Evolutionary conservation across 441 rosid species (phyloP), one percentile per base, ranked within the genome.

Genomic region (Melastoma candidum): DNA sequence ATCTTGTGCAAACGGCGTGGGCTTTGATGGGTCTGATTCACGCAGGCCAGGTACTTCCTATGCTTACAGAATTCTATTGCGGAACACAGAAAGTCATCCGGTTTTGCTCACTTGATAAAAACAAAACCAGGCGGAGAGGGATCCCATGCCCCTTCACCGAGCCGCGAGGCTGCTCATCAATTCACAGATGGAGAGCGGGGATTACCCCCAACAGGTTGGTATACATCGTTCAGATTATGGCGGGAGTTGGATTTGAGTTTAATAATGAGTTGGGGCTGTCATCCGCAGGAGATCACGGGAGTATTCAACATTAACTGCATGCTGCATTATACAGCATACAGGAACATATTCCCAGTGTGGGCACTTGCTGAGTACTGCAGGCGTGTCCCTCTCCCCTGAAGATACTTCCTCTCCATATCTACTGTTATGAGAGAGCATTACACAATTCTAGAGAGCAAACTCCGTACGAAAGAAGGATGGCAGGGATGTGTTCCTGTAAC

Each of bases 1-100:
- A 81, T 67, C 46, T 84, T 65, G 87, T 81, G 12, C 95, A 88
- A 1, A 81, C 95, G 0, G 65, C 78, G 2, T 88, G 87, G 89
- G 95, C 84, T 11, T 57, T 80, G 80, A 65, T 80, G 83, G 90
- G 82, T 47, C 53, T 88, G 27, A 78, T 85, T 65, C 71, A 55
- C 47, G 47, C 78, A 2, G 84, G 89, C 44, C 95, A 85, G 84
- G 87, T 82, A 10, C 41, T 12, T 39, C 12, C 43, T 8, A 17
- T 51, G 11, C 49, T 4, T 6, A 13, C 2, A 17, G 10, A 13
- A 26, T 1, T 4, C n/a, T 10, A 13, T 12, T 12, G 14, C 32
- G 17, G 22, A 54, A n/a, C 3, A 3, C 10, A 8, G 43, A 49
- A 10, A 6, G n/a, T 3, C 12, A 24, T 47, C 43, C 11, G 12